Evolutionary conservation across 192 early-diverging fungal species (phyloP).

Genomic region (Rhizophagus sp.): DNA sequence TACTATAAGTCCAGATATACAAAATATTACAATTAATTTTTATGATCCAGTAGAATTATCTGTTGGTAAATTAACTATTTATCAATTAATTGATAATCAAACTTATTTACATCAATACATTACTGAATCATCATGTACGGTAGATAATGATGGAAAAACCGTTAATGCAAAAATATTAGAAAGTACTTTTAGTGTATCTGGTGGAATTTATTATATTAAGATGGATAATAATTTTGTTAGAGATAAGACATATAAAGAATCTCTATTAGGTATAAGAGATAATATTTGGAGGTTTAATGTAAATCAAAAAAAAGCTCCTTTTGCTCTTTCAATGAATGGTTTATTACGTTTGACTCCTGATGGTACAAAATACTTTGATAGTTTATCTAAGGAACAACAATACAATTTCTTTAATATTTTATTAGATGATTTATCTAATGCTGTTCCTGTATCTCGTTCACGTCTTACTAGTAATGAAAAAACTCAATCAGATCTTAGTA

Average conservation of each 20-base stretch:
- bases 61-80: slow-evolving; percentile 13
- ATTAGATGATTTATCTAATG: too few species aligned
- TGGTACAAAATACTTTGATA: too few species aligned
- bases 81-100: background rate
- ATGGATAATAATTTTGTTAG: slow-evolving; percentile 22
- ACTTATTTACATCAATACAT: background rate
- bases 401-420: too few species aligned
- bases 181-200: slow-evolving; percentile 14
- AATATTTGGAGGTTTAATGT: background rate
- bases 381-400: too few species aligned
- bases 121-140: background rate
- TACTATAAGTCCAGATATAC: background rate
- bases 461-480: too few species aligned
- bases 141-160: background rate
- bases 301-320: too few species aligned
- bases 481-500: too few species aligned
- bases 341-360: too few species aligned
- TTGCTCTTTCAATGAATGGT: too few species aligned
- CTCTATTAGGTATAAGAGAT: slow-evolving; percentile 2
- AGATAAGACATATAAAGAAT: background rate
- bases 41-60: background rate
- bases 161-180: background rate
- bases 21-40: background rate
- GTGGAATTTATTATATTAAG: slow-evolving; percentile 8
- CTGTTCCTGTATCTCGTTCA: too few species aligned